Evolutionary conservation across 2,329 filamentous ascomycete species (phyloP), one percentile per base, ranked within the genome.

Genomic region (Fusarium mexicanum): DNA sequence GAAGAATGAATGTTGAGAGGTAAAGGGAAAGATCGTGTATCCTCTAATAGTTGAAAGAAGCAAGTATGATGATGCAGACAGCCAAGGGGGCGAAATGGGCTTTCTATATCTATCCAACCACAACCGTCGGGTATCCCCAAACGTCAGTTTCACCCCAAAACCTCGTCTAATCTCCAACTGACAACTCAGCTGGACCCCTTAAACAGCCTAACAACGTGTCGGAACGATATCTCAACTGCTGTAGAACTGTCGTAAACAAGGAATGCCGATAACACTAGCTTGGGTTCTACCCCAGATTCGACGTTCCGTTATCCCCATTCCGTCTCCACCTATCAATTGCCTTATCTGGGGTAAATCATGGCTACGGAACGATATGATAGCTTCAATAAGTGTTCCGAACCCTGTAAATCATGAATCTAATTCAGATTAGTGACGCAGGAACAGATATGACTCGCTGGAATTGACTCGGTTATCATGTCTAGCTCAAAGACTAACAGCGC

Each of bases 251-350:
- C 24, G 24, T 40, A 40, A 54, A 35, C 33, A 20, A 46, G 38
- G 10, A 40, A 24, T 22, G n/a, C 20, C 20, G 67, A 60, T 66
- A 66, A 66, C n/a, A n/a, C 67, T 66, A 59, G 20, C 24, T 8
- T 17, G 33, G 20, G n/a, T 26, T 37, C 55, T 71, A 65, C 67
- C 67, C 67, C 67, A 70, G 67, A 61, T 66, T 50, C n/a, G n/a
- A 17, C 24, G 53, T 70, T 70, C 67, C 67, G 67, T 66, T 29
- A 29, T 12, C 8, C 11, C 14, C 14, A 33, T 71, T 70, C 66
- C 67, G 47, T 22, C 67, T 37, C 66, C 67, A 33, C 31, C 40
- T 64, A 57, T 44, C 18, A 46, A 4, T 10, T 26, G 24, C 24
- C 17, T 47, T 43, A 66, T 66, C 53, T 70, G 14, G 24, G 37